A percentile compares a stretch with the other conserved stretches of the same genome.
Evolutionary conservation across 2,329 filamentous ascomycete genomes (phyloP).

Genomic region (Fusarium veterinarium): DNA sequence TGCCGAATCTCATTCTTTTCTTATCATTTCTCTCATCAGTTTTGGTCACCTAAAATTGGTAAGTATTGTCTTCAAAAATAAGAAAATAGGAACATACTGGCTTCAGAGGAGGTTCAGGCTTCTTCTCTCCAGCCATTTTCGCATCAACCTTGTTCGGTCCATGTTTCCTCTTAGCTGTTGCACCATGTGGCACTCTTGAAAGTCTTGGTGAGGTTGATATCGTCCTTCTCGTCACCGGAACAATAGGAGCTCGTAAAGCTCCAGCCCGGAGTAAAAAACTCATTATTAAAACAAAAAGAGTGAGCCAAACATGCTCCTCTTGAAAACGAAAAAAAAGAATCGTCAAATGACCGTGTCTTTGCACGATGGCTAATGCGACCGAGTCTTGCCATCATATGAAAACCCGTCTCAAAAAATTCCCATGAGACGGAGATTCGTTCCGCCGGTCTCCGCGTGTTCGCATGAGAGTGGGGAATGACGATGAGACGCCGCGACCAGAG

Average conservation of each 20-base stretch:
- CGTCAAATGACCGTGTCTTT: conserved; percentile 3
- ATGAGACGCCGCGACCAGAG: conserved; percentile 23
- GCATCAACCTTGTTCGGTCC: not conserved
- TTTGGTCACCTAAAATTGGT: conserved; percentile 44
- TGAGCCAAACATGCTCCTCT: conserved; percentile 33
- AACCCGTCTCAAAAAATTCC: conserved; percentile 38
- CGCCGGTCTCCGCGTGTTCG: conserved; percentile 16
- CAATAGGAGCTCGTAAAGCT: conserved; percentile 39
- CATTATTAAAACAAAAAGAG: conserved; percentile 42
- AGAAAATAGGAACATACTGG: conserved; percentile 38
- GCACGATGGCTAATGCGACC: not conserved
- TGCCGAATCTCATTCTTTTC: conserved; percentile 46
- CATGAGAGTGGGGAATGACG: conserved; percentile 42
- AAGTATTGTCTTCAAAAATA: not conserved
- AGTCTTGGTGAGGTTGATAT: conserved; percentile 43
- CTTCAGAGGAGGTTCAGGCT: not conserved
- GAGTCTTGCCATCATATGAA: conserved; percentile 31
- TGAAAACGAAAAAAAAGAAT: not conserved
- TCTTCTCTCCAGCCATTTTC: no score
- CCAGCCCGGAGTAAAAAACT: conserved; percentile 45
- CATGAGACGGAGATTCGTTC: conserved; percentile 37
- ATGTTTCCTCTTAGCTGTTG: not conserved
- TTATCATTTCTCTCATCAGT: conserved; percentile 47
- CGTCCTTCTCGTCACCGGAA: conserved; percentile 32
- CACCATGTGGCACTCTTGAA: not conserved